Conservation (phyloP, 2,329 filamentous ascomycete species). For the Balansia obtecta region DNA sequence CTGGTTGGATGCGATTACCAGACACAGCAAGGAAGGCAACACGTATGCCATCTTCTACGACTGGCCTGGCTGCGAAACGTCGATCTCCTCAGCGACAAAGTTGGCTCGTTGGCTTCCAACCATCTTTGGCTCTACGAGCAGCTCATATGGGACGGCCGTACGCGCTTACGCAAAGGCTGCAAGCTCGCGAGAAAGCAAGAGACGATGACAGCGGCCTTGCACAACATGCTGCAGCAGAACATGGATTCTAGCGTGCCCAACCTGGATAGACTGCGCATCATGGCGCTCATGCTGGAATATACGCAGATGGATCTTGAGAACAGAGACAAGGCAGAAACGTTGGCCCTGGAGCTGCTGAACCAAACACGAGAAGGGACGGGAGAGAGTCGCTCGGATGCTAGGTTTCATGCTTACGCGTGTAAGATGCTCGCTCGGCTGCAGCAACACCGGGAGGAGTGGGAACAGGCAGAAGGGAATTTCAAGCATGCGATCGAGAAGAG, state of each 20-base stretch:
- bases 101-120: slow-evolving; percentile 16
- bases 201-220: slow-evolving; percentile 19
- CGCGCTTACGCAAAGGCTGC: slow-evolving; percentile 20
- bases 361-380: slow-evolving; percentile 13
- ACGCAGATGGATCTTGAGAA: slow-evolving; percentile 26
- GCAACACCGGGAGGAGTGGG: slow-evolving; percentile 20
- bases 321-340: slow-evolving; percentile 17
- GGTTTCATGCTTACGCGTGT: slow-evolving; percentile 26
- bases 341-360: slow-evolving; percentile 17
- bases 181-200: slow-evolving; percentile 16
- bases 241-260: slow-evolving; percentile 7
- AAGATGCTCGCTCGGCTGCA: slow-evolving; percentile 25
- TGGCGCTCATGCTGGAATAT: slow-evolving; percentile 23
- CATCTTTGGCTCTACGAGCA: slow-evolving; percentile 27
- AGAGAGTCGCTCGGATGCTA: slow-evolving; percentile 16
- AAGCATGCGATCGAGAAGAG: slow-evolving; percentile 20
- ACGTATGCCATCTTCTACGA: slow-evolving; percentile 20
- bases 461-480: slow-evolving; percentile 20
- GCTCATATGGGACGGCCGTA: slow-evolving; percentile 26
- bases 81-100: slow-evolving; percentile 19
- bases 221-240: slow-evolving; percentile 11
- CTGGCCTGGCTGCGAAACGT: slow-evolving; percentile 26
- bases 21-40: slow-evolving; percentile 18
- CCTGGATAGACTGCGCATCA: slow-evolving; percentile 17
- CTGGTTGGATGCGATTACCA: slow-evolving; percentile 19